Evolutionary conservation across 768 basidiomycete genomes (phyloP).

Genomic region (Pisolithus sp.): DNA sequence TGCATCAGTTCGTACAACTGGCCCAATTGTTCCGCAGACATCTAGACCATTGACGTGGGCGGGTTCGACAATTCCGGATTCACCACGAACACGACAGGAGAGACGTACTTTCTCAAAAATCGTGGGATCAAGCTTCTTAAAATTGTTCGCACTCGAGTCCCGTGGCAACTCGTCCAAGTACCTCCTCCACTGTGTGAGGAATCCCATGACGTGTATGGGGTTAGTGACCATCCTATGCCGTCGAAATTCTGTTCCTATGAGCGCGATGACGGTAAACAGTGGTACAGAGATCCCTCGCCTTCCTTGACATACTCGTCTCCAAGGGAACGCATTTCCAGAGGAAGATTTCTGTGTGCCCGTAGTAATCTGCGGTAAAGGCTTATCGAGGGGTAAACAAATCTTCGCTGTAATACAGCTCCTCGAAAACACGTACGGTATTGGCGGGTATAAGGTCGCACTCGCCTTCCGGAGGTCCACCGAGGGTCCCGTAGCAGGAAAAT

Average conservation of each 20-base stretch:
- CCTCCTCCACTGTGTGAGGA: slow-evolving; percentile 90
- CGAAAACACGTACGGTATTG: slow-evolving; percentile 58
- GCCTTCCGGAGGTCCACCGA: slow-evolving; percentile 57
- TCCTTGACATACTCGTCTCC: slow-evolving; percentile 85
- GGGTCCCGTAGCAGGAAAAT: slow-evolving; percentile 42
- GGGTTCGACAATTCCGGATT: neutral
- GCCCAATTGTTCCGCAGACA: slow-evolving; percentile 86
- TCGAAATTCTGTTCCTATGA: slow-evolving; percentile 64
- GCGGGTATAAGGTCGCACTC: slow-evolving; percentile 69
- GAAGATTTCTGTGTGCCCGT: slow-evolving; percentile 69
- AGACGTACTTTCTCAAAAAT: slow-evolving; percentile 65
- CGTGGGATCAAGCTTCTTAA: slow-evolving; percentile 64
- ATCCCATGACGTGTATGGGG: slow-evolving; percentile 88
- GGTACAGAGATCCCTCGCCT: slow-evolving; percentile 35
- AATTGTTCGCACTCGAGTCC: slow-evolving; percentile 35
- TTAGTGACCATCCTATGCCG: slow-evolving; percentile 75
- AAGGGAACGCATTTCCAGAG: slow-evolving; percentile 73
- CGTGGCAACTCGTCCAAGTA: slow-evolving; percentile 73
- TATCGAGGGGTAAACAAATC: neutral
- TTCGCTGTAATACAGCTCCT: neutral
- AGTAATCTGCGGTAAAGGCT: slow-evolving; percentile 80
- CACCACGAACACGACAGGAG: neutral
- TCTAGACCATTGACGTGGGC: slow-evolving; percentile 35
- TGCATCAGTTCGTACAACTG: slow-evolving; percentile 96
- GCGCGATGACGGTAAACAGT: neutral